Percentiles rank a stretch among this genome's conserved stretches.
Conservation (phyloP, 257 asterid genomes). For the Solanum virginianum region DNA sequence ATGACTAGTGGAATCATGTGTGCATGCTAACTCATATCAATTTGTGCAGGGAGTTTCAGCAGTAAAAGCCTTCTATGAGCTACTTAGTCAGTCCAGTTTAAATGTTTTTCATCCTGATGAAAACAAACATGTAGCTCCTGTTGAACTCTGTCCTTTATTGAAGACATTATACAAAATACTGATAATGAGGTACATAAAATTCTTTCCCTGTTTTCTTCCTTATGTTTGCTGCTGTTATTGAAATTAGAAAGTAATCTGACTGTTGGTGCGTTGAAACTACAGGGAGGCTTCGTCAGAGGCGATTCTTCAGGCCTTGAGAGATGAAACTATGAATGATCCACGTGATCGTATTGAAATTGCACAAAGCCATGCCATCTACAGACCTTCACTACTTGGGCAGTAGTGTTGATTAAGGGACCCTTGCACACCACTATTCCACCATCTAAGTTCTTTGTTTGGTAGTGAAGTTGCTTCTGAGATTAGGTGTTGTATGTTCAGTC, state of each 20-base stretch:
- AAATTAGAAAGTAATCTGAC: neutral
- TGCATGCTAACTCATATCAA: neutral
- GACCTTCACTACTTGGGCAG: conserved; percentile 73
- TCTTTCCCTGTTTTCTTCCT: neutral
- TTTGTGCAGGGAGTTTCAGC: conserved; percentile 76
- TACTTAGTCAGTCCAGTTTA: conserved; percentile 65
- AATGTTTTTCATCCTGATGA: conserved; percentile 55
- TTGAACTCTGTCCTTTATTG: conserved; percentile 76
- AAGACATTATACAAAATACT: conserved; percentile 65
- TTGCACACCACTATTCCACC: conserved; percentile 1
- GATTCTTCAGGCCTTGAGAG: conserved; percentile 72
- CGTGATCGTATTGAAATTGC: conserved; percentile 82
- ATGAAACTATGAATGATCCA: conserved; percentile 74
- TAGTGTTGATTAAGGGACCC: conserved; percentile 1
- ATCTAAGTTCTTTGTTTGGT: neutral
- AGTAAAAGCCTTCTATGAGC: conserved; percentile 73
- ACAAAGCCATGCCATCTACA: conserved; percentile 66
- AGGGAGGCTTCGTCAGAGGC: conserved; percentile 58
- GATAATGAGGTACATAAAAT: conserved; percentile 34
- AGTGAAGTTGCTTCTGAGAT: neutral
- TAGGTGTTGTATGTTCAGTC: neutral
- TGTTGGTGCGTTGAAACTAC: neutral
- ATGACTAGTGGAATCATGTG: neutral
- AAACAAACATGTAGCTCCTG: conserved; percentile 69
- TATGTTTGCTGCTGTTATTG: no score